Percentiles rank a stretch among this genome's conserved stretches.
These are phyloP conservation scores for Rhizopogon sp. DNA, from an alignment of 768 basidiomycete genomes.

Conservation along the genomic window DNA sequence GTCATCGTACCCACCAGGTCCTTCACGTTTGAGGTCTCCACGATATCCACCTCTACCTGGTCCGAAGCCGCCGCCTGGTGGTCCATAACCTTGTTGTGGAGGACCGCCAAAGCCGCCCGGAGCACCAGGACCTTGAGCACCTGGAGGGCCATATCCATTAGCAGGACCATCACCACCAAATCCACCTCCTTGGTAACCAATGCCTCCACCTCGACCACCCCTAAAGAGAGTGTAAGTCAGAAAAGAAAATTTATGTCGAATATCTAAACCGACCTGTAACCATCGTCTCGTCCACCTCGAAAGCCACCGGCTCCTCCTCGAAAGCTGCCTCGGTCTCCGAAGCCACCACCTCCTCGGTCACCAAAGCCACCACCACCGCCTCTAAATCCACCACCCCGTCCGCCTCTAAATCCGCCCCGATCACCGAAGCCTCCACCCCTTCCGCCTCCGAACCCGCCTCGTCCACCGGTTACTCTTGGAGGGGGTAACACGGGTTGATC, in stretches of 20 bases:
- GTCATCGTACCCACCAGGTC: slow-evolving; percentile 76
- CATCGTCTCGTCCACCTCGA: slow-evolving; percentile 38
- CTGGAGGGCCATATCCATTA: slow-evolving; percentile 52
- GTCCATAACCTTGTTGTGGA: slow-evolving; percentile 35
- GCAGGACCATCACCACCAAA: slow-evolving; percentile 50
- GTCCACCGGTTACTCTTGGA: slow-evolving; percentile 25
- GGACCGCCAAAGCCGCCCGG: slow-evolving; percentile 38
- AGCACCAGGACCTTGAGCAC: slow-evolving; percentile 32
- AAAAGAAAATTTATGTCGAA: slow-evolving; percentile 2
- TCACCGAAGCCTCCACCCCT: slow-evolving; percentile 27
- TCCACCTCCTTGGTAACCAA: slow-evolving; percentile 63
- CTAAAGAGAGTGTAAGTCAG: slow-evolving; percentile 24
- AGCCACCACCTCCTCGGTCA: slow-evolving; percentile 31
- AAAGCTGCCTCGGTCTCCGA: slow-evolving; percentile 31
- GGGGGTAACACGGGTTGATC: slow-evolving; percentile 33
- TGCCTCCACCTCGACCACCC: slow-evolving; percentile 67
- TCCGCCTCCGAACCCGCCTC: slow-evolving; percentile 38
- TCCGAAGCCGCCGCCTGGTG: slow-evolving; percentile 41
- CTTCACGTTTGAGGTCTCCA: slow-evolving; percentile 71
- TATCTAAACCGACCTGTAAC: slow-evolving; percentile 42
- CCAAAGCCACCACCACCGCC: slow-evolving; percentile 32
- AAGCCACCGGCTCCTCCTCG: slow-evolving; percentile 40
- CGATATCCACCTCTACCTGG: slow-evolving; percentile 55
- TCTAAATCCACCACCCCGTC: slow-evolving; percentile 29
- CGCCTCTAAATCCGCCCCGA: slow-evolving; percentile 33